phyloP scores from a whole-genome alignment of 2,329 filamentous ascomycete genomes.

The Venturia asperata region DNA sequence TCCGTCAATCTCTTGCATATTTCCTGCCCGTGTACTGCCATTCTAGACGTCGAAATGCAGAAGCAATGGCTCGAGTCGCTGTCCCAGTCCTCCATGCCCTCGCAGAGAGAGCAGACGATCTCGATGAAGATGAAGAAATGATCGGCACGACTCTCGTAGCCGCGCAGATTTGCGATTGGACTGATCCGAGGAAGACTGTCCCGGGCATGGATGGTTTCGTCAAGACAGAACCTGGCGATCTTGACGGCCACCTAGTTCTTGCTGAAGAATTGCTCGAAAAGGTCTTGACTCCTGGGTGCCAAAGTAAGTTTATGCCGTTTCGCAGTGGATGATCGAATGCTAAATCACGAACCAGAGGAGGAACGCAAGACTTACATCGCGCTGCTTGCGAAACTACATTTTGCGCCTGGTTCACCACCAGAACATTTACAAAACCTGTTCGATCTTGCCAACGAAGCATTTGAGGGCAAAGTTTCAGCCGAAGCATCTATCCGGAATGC shows the following conservation, averaged over 20 bases:
- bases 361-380: slow-evolving; percentile 76
- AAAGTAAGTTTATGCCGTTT: slow-evolving; percentile 47
- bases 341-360: slow-evolving; percentile 53
- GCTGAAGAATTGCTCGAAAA: slow-evolving; percentile 71
- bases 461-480: slow-evolving; percentile 43
- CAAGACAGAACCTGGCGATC: slow-evolving; percentile 53
- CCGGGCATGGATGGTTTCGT: slow-evolving; percentile 35
- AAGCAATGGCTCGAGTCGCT: slow-evolving; percentile 68
- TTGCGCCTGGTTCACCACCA: slow-evolving; percentile 55
- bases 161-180: slow-evolving; percentile 86
- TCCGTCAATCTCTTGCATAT: slow-evolving; percentile 83
- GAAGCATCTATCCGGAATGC: slow-evolving; percentile 48
- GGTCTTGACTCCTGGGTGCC: slow-evolving; percentile 55
- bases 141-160: slow-evolving; percentile 71
- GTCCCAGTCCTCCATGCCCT: slow-evolving; percentile 69
- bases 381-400: slow-evolving; percentile 74
- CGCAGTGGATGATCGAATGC: slow-evolving; percentile 21
- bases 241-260: slow-evolving; percentile 73
- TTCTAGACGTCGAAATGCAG: slow-evolving; percentile 72
- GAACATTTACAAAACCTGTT: slow-evolving; percentile 35
- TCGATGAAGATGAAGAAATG: slow-evolving; percentile 63
- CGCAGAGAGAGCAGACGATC: slow-evolving; percentile 49
- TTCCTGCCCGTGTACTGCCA: slow-evolving; percentile 94
- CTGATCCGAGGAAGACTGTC: slow-evolving; percentile 73
- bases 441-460: slow-evolving; percentile 41